Evolutionary conservation across 257 asterid genomes (phyloP), one percentile per base, ranked within the genome.

Genomic region (Verbascum thapsus): DNA sequence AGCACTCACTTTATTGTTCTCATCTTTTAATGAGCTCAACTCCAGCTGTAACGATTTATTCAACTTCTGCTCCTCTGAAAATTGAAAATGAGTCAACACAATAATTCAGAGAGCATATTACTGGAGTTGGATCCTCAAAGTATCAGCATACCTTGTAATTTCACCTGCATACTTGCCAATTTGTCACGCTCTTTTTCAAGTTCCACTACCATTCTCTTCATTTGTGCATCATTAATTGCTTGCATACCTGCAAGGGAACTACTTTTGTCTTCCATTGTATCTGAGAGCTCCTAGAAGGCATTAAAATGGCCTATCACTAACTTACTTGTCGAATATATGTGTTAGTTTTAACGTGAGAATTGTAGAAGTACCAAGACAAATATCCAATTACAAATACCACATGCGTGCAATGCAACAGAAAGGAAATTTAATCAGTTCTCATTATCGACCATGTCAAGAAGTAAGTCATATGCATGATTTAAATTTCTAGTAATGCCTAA

Each of bases 31-130:
- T 22, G 77, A 79, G 78, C 75, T 80, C 76, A 94, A 69, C 81
- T 94, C 98, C 69, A 74, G 83, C 81, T 78, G 97, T 68, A 80
- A 53, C 37, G 83, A 80, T 53, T 68, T 79, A 59, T 74, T 84
- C 82, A 82, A 70, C 79, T 77, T 90, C 92, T 85, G 90, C 81
- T 87, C 98, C 81, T 87, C 99, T 94, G 77, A 54, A 72, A 72
- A 68, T 71, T 50, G 52, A 72, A 68, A 48, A 74, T 64, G 73
- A 61, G 75, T 83, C 83, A 79, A 72, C 64, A 50, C 48, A 53
- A 63, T 60, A 43, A 74, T 71, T 57, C 69, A 39, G 73, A 61
- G 50, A 58, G 61, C 39, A 51, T 20, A 42, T 20, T 32, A 76
- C 67, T 41, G 55, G 64, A 64, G 44, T 16, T 13, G 62, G 64